phyloP scores from a whole-genome alignment of 257 asterid species.

The Echites panduratus region DNA sequence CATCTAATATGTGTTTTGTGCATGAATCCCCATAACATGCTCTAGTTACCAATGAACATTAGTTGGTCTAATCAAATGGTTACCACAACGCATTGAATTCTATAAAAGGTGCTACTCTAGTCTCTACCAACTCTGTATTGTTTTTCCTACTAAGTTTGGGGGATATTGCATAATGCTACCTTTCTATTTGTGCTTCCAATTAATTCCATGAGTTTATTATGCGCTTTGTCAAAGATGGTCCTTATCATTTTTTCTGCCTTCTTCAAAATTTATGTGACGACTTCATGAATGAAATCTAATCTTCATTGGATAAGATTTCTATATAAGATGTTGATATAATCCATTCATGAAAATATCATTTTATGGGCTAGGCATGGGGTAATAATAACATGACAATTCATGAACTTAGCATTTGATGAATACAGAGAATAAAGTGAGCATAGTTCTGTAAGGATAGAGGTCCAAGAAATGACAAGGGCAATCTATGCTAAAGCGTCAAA shows the following conservation, averaged over 20 bases:
- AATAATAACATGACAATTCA: neutral
- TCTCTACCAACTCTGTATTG: neutral
- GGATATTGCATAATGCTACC: neutral
- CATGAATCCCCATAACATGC: neutral
- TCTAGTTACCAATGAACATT: neutral
- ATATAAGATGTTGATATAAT: neutral
- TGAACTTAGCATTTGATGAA: neutral
- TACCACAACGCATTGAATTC: neutral
- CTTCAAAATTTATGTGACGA: neutral
- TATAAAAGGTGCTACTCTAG: neutral
- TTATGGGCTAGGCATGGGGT: neutral
- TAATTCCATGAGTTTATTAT: neutral
- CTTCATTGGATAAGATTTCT: neutral
- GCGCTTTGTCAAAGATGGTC: neutral
- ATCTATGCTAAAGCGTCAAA: neutral
- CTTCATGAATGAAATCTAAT: neutral
- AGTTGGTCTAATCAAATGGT: neutral
- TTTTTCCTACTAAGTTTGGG: neutral
- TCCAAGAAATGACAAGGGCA: neutral
- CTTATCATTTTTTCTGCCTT: neutral
- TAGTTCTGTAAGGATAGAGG: neutral
- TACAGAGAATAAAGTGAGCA: neutral
- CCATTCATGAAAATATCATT: neutral
- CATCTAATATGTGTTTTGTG: constrained; percentile 3
- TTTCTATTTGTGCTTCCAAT: neutral